Base-by-base conservation (phyloP, 495 filamentous ascomycete species). In the Aspergillus cristatus region DNA sequence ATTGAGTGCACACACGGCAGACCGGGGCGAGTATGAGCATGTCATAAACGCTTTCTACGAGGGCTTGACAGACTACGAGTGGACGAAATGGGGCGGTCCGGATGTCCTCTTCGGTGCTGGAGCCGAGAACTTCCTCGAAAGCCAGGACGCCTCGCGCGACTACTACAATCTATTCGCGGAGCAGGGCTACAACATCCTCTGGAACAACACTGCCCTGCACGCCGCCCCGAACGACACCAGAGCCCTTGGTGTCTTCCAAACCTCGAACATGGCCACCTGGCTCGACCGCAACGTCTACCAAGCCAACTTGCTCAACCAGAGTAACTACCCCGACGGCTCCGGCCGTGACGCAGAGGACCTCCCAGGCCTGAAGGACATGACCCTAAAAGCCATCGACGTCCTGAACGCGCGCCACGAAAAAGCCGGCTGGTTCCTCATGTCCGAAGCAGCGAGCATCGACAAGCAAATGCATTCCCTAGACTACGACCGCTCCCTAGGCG, bases 291-390 rank as follows among this genome's bases (percentile, higher is more conserved):
- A 83, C 47, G 70, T 86, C 43, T 86, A 79, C 66, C 68, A 58
- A 8, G 57, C 68, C 7, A 82, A 84, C 57, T 60, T 83, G 1
- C 47, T 54, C 28, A 67, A 63, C 47, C 66, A 76, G 38, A 70
- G 63, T 39, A 81, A 86, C 48, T 64, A 74, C 43, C 80, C 82
- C 0, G 67, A 73, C 4, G 80, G 82, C 14, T 68, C 60, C 13
- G 60, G 63, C 1, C 66, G 55, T 11, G 53, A 76, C 18, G 81
- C 82, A 2, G 65, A 67, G 6, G 81, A 86, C 41, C 68, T 82
- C 6, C 82, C 82, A 2, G 81, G 82, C 3, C 70, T 84, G 13
- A 83, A 81, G 53, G 79, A 86, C n/a, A 86, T 86, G 82, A 85
- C 82, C 0, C 62, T 84, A 28, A 86, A 86, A 59, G 79, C 82